Conservation (phyloP, 192 early-diverging fungal genomes). For the Coemansia sp. region DNA sequence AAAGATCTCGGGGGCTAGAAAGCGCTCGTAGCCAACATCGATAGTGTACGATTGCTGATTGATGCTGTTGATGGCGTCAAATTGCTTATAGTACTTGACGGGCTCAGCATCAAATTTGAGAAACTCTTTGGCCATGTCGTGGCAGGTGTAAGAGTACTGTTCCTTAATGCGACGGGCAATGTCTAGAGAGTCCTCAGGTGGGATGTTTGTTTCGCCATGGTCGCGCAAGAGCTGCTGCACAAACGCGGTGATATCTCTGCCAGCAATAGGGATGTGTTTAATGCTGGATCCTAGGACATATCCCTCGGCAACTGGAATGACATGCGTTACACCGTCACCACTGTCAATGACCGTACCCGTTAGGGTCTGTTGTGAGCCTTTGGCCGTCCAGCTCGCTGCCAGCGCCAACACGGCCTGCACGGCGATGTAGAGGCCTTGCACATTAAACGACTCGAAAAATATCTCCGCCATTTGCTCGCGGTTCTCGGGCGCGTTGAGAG, state of each 20-base stretch:
- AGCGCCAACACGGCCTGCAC: conserved; percentile 99
- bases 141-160: conserved; percentile 94
- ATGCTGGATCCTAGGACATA: conserved; percentile 98
- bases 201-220: conserved; percentile 90
- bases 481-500: conserved; percentile 97
- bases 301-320: conserved; percentile 98
- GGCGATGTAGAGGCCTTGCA: conserved; percentile 97
- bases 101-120: conserved; percentile 88
- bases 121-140: conserved; percentile 97
- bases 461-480: conserved; percentile 99
- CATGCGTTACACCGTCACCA: conserved; percentile 99
- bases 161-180: conserved; percentile 97
- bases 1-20: conserved; percentile 99
- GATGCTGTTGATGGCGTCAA: conserved; percentile 81
- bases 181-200: conserved; percentile 94
- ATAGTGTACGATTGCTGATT: conserved; percentile 86
- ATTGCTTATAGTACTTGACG: conserved; percentile 85
- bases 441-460: conserved; percentile 99
- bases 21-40: conserved; percentile 98
- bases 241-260: conserved; percentile 95
- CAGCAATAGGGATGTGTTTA: conserved; percentile 99
- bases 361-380: conserved; percentile 80
- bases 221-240: conserved; percentile 98
- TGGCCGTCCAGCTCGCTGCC: conserved; percentile 92
- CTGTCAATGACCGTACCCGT: conserved; percentile 99